These are phyloP conservation scores for Trypanosoma vivax DNA, from an alignment of 208 protist species.

Conservation along the genomic window DNA sequence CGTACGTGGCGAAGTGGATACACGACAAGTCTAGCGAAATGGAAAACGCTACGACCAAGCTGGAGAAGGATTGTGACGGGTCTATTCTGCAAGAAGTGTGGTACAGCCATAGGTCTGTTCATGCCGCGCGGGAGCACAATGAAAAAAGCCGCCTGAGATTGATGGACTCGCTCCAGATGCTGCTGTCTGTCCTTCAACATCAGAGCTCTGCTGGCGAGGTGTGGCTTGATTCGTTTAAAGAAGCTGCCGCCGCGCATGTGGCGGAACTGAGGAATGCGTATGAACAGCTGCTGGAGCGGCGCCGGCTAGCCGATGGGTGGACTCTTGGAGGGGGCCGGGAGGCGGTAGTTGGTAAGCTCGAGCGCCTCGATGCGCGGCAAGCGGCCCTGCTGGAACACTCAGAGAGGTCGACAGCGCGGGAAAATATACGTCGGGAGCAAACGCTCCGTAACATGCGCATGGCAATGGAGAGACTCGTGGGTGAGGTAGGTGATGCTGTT, in stretches of 20 bases:
- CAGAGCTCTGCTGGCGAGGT: background rate
- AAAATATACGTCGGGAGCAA: conserved; percentile 12
- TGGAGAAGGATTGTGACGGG: background rate
- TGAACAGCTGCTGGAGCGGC: conserved; percentile 17
- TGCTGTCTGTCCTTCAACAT: conserved; percentile 10
- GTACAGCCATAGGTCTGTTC: background rate
- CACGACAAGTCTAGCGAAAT: conserved; percentile 12
- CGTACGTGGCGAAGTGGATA: conserved; percentile 33
- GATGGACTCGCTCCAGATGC: conserved; percentile 2
- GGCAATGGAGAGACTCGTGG: conserved; percentile 39
- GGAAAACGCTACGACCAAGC: background rate
- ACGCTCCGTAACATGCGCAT: conserved; percentile 17
- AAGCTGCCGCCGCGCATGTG: conserved; percentile 13
- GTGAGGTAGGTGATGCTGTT: conserved; percentile 40
- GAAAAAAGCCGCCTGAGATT: conserved; percentile 5
- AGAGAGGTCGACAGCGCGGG: conserved; percentile 1
- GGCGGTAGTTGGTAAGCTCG: conserved; percentile 13
- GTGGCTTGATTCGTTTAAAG: conserved; percentile 18
- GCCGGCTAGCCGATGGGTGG: conserved; percentile 29
- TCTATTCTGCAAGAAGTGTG: background rate
- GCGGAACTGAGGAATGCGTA: conserved; percentile 23
- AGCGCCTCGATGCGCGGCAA: conserved; percentile 22
- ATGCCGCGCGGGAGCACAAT: background rate
- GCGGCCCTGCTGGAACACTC: conserved; percentile 3
- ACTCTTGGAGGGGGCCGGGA: conserved; percentile 21